Base-by-base conservation (phyloP, 108 stramenopile genomes). In the Aurantiochytrium sp. region DNA sequence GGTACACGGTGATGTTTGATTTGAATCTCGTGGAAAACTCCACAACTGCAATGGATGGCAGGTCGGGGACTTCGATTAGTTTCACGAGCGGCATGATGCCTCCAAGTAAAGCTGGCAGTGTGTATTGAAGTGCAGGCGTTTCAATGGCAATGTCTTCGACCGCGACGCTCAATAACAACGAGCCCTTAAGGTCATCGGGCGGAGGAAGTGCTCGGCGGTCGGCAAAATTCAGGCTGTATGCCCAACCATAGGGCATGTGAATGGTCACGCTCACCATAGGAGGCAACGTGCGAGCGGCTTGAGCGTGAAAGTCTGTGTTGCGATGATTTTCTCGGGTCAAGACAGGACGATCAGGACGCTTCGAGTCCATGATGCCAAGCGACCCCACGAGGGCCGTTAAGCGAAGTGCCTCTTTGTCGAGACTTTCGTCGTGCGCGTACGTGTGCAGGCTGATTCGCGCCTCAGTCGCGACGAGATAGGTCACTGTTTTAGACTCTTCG, bases 21-120 rank as follows among this genome's bases (percentile, higher is more conserved):
- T 83, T 53, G 8, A 53, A 5, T 6, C 45, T 10, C 44, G 45
- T 6, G 12, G 44, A 0, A 6, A 83, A 10, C 23, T 53, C 73
- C n/a, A 45, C 0, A 5, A 83, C 44, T 6, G 73, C 73, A 83
- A 83, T 23, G 18, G 49, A 83, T 10, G 73, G 73, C 44, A 83
- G 51, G 1, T 25, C 3, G 23, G 73, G 73, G 8, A 53, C 23
- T 44, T 47, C 51, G 51, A 83, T 83, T 0, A 83, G 51, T 44
- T 83, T 83, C 18, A 53, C 51, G 23, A 83, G 73, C 5, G 73
- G 73, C 73, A 83, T 83, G 51, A 83, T 83, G 10, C 73, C 73
- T 5, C 73, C 73, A 10, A 83, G 51, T 5, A 83, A 44, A n/a
- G 49, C 73, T n/a, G 73, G 73, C 12, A 83, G 19, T 12, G 73